These are phyloP conservation scores for Morella rubra DNA, from an alignment of 306 rosid species.

Conservation along the genomic window DNA sequence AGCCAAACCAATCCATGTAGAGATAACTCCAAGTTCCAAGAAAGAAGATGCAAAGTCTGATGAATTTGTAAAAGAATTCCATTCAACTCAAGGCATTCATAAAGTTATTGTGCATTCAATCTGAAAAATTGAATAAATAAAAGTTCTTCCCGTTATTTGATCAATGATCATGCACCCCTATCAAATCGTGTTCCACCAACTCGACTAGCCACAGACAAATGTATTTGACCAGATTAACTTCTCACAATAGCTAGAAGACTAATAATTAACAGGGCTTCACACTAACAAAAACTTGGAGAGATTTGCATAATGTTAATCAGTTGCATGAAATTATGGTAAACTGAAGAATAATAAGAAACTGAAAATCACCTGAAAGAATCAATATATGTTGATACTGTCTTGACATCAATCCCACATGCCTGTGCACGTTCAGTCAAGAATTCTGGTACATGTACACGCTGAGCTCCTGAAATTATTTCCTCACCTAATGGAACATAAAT, in stretches of 20 bases:
- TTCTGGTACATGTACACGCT: slow-evolving; percentile 82
- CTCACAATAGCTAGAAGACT: not conserved
- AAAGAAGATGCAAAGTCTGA: not conserved
- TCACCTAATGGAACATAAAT: slow-evolving; percentile 51
- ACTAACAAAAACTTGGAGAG: no score
- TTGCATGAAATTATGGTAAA: not conserved
- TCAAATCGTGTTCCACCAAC: not conserved
- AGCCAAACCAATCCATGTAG: not conserved
- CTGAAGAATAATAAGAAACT: not conserved
- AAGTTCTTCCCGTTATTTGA: no score
- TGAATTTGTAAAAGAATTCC: not conserved
- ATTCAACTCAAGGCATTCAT: not conserved
- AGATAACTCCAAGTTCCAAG: not conserved
- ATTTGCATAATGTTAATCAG: not conserved
- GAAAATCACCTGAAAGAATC: slow-evolving; percentile 79
- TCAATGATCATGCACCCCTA: not conserved
- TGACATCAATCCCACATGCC: slow-evolving; percentile 74
- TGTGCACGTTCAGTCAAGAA: slow-evolving; percentile 71
- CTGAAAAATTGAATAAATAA: not conserved
- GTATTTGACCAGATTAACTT: not conserved
- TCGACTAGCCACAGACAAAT: not conserved
- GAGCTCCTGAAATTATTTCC: slow-evolving; percentile 97
- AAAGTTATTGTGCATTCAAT: not conserved
- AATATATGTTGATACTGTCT: slow-evolving; percentile 68
- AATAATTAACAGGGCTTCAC: not conserved